Conservation (phyloP, 2,329 filamentous ascomycete species). For the Pyricularia pennisetigena region DNA sequence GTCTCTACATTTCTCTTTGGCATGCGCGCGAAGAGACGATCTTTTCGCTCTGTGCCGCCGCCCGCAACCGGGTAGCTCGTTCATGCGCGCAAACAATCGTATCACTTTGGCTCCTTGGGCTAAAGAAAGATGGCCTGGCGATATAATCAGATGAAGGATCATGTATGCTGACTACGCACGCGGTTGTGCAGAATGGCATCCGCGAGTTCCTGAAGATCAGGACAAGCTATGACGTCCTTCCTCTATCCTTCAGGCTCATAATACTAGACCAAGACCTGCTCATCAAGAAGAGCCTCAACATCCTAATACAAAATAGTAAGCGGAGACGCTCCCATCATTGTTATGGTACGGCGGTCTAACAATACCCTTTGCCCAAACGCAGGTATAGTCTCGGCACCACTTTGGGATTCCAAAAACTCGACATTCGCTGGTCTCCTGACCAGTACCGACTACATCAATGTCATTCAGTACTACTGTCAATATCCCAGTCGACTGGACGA, state of each 20-base stretch:
- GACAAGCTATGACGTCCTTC: constrained; percentile 95
- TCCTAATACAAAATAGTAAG: constrained; percentile 87
- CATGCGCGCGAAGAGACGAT: neutral
- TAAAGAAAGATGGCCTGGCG: neutral
- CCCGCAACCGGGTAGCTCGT: neutral
- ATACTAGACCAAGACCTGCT: constrained; percentile 90
- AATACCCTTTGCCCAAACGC: neutral
- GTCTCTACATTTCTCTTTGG: constrained; percentile 17
- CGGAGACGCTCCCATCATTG: neutral
- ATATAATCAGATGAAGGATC: neutral
- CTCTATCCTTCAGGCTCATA: constrained; percentile 90
- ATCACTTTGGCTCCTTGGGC: neutral
- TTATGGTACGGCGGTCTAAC: neutral
- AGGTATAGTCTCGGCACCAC: constrained; percentile 95
- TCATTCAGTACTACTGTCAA: constrained; percentile 98
- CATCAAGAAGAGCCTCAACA: constrained; percentile 94
- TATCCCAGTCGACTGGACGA: constrained; percentile 82
- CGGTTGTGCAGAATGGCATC: constrained; percentile 8
- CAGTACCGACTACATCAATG: constrained; percentile 95
- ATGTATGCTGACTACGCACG: neutral
- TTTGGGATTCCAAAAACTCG: constrained; percentile 92
- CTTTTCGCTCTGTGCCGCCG: neutral
- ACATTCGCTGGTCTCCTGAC: constrained; percentile 92
- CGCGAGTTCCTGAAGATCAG: constrained; percentile 93
- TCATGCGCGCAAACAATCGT: neutral